These are phyloP conservation scores for Miscanthus lutarioriparius DNA, from an alignment of 176 grass and related monocot species.

Conservation along the genomic window DNA sequence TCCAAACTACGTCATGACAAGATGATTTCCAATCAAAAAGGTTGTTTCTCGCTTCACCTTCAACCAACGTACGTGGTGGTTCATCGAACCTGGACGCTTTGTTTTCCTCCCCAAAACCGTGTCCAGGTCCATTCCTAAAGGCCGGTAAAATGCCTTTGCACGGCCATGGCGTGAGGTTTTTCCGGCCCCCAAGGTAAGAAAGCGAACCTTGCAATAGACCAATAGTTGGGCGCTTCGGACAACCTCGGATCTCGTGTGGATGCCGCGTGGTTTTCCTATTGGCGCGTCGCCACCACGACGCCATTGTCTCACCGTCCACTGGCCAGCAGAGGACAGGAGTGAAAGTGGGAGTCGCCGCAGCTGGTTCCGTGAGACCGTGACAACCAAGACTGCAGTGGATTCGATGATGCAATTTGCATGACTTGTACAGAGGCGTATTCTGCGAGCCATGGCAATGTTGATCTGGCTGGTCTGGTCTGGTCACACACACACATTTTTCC, in stretches of 20 bases:
- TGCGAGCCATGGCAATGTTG: background rate
- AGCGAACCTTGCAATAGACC: background rate
- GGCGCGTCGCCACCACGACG: background rate
- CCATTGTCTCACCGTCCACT: background rate
- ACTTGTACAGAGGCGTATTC: background rate
- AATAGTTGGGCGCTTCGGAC: background rate
- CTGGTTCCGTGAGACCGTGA: constrained; percentile 31
- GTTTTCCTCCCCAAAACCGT: background rate
- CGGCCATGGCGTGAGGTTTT: background rate
- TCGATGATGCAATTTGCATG: background rate
- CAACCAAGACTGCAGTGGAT: background rate
- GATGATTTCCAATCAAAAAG: no score
- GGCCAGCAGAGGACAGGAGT: background rate
- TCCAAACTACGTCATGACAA: no score
- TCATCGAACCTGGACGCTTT: constrained; percentile 22
- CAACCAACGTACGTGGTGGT: background rate
- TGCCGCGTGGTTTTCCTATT: constrained; percentile 1
- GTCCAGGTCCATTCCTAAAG: constrained; percentile 34
- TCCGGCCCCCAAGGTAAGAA: background rate
- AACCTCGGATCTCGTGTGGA: background rate
- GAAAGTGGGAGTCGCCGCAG: background rate
- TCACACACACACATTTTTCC: no score
- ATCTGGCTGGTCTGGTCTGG: no score
- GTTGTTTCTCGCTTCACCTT: background rate
- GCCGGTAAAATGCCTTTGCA: background rate